A percentile compares a stretch with the other conserved stretches of the same genome.
Evolutionary conservation across 108 stramenopile genomes (phyloP).

Genomic region (Cylindrotheca closterium): DNA sequence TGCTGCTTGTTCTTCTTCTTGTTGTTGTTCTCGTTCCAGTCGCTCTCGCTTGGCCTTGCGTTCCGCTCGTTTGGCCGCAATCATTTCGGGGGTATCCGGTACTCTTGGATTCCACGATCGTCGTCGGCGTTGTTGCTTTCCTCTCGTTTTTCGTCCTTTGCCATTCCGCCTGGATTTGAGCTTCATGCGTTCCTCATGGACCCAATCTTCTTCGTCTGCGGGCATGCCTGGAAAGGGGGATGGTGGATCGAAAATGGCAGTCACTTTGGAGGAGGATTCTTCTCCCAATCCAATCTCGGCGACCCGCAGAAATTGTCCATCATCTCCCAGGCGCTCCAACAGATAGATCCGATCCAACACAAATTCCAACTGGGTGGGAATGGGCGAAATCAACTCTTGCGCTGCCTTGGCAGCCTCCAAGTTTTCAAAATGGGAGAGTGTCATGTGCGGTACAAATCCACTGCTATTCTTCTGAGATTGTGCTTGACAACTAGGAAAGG

Average conservation of each 20-base stretch:
- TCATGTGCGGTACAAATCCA: conserved; percentile 71
- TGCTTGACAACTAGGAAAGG: conserved; percentile 67
- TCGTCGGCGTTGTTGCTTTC: conserved; percentile 1
- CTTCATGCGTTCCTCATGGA: conserved; percentile 59
- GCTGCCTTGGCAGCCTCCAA: conserved; percentile 53
- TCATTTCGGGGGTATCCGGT: conserved; percentile 43
- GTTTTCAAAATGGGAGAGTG: conserved; percentile 67
- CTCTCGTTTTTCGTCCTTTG: conserved; percentile 11
- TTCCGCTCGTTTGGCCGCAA: conserved; percentile 45
- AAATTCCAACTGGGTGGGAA: conserved; percentile 32
- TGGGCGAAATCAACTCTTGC: conserved; percentile 38
- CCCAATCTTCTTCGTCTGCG: conserved; percentile 70
- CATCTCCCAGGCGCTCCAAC: conserved; percentile 62
- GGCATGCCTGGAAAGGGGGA: conserved; percentile 72
- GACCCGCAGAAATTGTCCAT: conserved; percentile 69
- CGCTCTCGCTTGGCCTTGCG: conserved; percentile 48
- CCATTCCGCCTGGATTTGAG: conserved; percentile 59
- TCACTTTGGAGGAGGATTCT: background rate
- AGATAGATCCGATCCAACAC: conserved; percentile 59
- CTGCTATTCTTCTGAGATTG: conserved; percentile 27
- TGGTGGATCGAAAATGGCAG: conserved; percentile 29
- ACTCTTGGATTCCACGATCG: conserved; percentile 8
- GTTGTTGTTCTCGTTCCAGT: conserved; percentile 23
- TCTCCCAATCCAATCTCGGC: conserved; percentile 45
- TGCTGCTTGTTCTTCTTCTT: conserved; percentile 5